Conservation (phyloP, 2,329 filamentous ascomycete species). For the Aspergillus costaricaensis region DNA sequence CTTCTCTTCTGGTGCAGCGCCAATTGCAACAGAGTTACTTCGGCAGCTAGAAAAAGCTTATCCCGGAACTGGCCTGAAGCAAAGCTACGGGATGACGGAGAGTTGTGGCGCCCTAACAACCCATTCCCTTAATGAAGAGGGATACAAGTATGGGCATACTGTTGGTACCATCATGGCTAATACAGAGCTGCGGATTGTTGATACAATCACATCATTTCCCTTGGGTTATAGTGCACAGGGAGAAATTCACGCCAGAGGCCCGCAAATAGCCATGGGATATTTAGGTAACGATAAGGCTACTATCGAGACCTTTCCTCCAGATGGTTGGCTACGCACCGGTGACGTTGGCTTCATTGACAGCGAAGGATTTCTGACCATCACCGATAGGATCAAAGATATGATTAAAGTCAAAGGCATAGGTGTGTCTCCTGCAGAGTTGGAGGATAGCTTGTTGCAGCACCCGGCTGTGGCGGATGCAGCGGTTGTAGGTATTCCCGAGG, state of each 20-base stretch:
- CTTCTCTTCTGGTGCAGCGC: slow-evolving; percentile 64
- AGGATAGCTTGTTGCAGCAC: slow-evolving; percentile 63
- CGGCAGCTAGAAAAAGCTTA: slow-evolving; percentile 58
- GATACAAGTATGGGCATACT: slow-evolving; percentile 52
- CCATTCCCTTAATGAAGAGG: no score
- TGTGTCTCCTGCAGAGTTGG: slow-evolving; percentile 62
- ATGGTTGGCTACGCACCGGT: slow-evolving; percentile 62
- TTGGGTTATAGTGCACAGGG: slow-evolving; percentile 40
- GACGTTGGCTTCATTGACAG: slow-evolving; percentile 61
- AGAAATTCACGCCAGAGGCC: slow-evolving; percentile 71
- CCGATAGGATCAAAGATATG: slow-evolving; percentile 67
- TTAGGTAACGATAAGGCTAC: slow-evolving; percentile 73
- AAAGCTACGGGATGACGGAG: slow-evolving; percentile 71
- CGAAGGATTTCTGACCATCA: slow-evolving; percentile 42
- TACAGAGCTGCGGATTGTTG: slow-evolving; percentile 62
- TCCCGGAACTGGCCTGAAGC: slow-evolving; percentile 62
- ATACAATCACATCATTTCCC: no score
- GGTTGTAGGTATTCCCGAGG: slow-evolving; percentile 41
- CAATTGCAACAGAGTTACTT: slow-evolving; percentile 59
- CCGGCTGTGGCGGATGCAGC: slow-evolving; percentile 59
- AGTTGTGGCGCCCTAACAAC: slow-evolving; percentile 43
- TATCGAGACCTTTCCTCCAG: slow-evolving; percentile 65
- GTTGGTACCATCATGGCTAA: slow-evolving; percentile 55
- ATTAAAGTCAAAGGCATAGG: slow-evolving; percentile 66
- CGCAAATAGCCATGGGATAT: slow-evolving; percentile 69